Base-by-base conservation (phyloP, 2,329 filamentous ascomycete genomes). In the Zopfia rhizophila region DNA sequence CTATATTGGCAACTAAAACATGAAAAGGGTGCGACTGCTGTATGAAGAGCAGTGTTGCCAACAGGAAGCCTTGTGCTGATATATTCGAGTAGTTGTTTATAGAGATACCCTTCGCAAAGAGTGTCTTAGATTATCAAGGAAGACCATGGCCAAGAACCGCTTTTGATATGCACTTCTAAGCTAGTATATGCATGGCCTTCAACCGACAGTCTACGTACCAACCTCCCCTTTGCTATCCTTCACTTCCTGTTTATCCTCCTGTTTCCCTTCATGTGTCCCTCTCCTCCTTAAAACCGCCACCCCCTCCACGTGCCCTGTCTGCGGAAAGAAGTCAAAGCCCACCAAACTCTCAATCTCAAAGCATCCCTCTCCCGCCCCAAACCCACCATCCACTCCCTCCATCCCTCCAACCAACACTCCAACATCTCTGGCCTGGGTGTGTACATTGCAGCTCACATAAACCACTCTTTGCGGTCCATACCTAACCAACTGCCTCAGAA, bases 301-400 rank as follows among this genome's bases (percentile, higher is more conserved):
- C 11, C 83, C 82, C 65, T 87, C 84, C 2, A 87, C 84, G 78
- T 87, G 84, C 6, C 83, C 81, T 21, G 84, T 87, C 72, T 97
- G 93, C 10, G 94, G 94, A 74, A 99, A 99, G 73, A 99, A 97
- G 69, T 99, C 94, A 66, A 97, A 97, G 0, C 93, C 94, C 35
- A 88, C 81, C 33, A 99, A 73, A 66, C 89, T 96, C 79, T 97
- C 93, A 68, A 99, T 89, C 70, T 87, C 84, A 73, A 97, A 99
- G 45, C 66, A 61, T 7, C 69, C 72, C 36, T 74, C 70, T 55
- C 59, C 76, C 63, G 14, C 52, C 10, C 60, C 67, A 51, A 50
- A 67, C 11, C 69, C 59, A 30, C 63, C 66, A 54, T 74, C 66
- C 13, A 72, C 63, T 12, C 70, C 65, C 33, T 71, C 69, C 62